Base-by-base conservation (phyloP, 2,329 filamentous ascomycete species). In the Penicillium digitatum region DNA sequence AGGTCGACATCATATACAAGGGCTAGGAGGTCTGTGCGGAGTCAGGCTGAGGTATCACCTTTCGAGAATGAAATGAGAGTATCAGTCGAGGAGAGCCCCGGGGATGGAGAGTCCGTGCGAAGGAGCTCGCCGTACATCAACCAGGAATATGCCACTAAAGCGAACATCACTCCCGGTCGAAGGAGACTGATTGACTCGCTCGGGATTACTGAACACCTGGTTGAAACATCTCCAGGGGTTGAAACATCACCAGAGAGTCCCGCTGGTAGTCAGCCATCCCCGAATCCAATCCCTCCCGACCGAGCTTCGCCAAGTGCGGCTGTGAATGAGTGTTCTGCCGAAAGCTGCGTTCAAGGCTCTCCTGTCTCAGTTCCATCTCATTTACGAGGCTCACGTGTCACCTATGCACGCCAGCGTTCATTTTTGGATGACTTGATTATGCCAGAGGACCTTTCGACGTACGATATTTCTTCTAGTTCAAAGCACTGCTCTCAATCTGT, bases 321-420 rank as follows among this genome's bases (percentile, higher is more conserved):
- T 42, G 29, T 52, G 10, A 48, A 45, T 20, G 54, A 59, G 2
- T 32, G 29, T n/a, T 44, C 52, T 14, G 20, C 14, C 9, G 53
- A 59, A 32, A 54, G 32, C 22, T 55, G 34, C 10, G 22, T 39
- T 9, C 50, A 58, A 48, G 59, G 61, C 14, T 37, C 62, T 7
- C 46, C 52, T 42, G 42, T 49, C 37, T 35, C 61, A 16, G 35
- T 54, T 14, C 62, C 66, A 31, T 60, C 69, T 11, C 62, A 64
- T 51, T 48, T 67, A 12, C 60, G 60, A 48, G 75, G 74, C 3
- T 71, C 77, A 5, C 81, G 73, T 60, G 71, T 82, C 40, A 87
- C 84, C 3, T 87, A 87, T 67, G 80, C 81, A 14, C 78, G 78
- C 35, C 76, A 81, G 59, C 77, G 84, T 43, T 84, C 83, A 2